These are phyloP conservation scores for Ramaria sp. DNA, from an alignment of 768 basidiomycete species.

Conservation along the genomic window DNA sequence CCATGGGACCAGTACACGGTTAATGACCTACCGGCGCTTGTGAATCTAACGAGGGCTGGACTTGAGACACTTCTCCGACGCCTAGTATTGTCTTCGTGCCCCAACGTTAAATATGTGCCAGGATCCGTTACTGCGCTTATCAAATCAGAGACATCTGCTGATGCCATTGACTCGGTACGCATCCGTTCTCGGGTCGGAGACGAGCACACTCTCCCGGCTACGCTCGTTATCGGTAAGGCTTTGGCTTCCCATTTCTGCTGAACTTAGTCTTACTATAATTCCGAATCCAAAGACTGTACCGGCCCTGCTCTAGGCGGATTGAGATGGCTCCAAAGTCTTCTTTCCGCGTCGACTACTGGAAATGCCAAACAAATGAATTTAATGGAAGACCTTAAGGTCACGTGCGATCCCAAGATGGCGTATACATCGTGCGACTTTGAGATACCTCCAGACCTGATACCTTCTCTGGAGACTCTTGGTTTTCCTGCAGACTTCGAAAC, in stretches of 20 bases:
- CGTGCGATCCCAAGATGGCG: constrained; percentile 19
- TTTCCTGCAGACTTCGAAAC: constrained; percentile 13
- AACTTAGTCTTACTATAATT: not conserved
- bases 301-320: constrained; percentile 3
- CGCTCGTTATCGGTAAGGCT: not conserved
- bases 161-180: not conserved
- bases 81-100: not conserved
- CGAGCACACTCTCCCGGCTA: not conserved
- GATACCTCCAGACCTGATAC: constrained; percentile 4
- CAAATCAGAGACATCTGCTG: not conserved
- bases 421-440: constrained; percentile 15
- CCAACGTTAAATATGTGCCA: constrained; percentile 3
- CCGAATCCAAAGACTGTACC: constrained; percentile 1
- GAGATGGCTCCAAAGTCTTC: not conserved
- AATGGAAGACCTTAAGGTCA: constrained; percentile 12
- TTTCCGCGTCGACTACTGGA: constrained; percentile 7
- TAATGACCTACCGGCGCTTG: not conserved
- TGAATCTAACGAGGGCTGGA: not conserved
- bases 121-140: constrained; percentile 6
- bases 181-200: not conserved
- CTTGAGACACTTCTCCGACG: constrained; percentile 4
- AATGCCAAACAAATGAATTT: constrained; percentile 5
- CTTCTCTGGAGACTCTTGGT: constrained; percentile 9
- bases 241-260: not conserved
- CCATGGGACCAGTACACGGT: not conserved